Conservation (phyloP, 2,329 filamentous ascomycete genomes). For the Rhynchosporium agropyri region DNA sequence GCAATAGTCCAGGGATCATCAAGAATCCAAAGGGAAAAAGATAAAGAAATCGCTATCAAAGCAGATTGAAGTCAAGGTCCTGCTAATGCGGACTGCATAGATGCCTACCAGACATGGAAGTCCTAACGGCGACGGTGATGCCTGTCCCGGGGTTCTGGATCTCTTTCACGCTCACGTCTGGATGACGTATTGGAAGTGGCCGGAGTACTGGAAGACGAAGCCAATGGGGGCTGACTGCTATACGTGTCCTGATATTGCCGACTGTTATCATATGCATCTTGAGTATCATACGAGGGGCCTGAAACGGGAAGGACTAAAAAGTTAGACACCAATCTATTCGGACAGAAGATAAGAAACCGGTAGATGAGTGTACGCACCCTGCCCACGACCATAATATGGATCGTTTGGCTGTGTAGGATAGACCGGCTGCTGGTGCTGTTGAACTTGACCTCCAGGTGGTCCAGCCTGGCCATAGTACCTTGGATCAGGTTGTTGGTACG, state of each 20-base stretch:
- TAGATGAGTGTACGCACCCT: constrained; percentile 54
- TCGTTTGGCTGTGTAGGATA: constrained; percentile 50
- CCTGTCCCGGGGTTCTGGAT: constrained; percentile 35
- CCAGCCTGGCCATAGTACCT: constrained; percentile 30
- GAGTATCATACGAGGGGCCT: constrained; percentile 33
- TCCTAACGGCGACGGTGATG: constrained; percentile 33
- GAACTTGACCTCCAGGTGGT: constrained; percentile 43
- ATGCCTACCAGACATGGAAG: constrained; percentile 25
- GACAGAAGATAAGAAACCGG: constrained; percentile 29
- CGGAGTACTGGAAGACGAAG: constrained; percentile 33
- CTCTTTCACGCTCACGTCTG: constrained; percentile 36
- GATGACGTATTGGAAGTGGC: constrained; percentile 34
- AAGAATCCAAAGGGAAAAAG: constrained; percentile 32
- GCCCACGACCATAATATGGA: constrained; percentile 56
- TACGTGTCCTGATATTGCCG: constrained; percentile 31
- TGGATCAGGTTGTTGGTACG: constrained; percentile 30
- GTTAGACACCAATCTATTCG: constrained; percentile 40
- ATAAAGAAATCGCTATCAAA: constrained; percentile 39
- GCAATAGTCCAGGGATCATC: constrained; percentile 29
- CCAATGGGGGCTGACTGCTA: constrained; percentile 34
- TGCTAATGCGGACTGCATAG: constrained; percentile 27
- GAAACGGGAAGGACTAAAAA: constrained; percentile 37
- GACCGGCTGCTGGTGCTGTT: constrained; percentile 35
- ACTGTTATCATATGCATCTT: constrained; percentile 30
- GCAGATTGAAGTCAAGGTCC: constrained; percentile 26